Conservation (phyloP, 768 basidiomycete species). For the Termitomyces sp. region DNA sequence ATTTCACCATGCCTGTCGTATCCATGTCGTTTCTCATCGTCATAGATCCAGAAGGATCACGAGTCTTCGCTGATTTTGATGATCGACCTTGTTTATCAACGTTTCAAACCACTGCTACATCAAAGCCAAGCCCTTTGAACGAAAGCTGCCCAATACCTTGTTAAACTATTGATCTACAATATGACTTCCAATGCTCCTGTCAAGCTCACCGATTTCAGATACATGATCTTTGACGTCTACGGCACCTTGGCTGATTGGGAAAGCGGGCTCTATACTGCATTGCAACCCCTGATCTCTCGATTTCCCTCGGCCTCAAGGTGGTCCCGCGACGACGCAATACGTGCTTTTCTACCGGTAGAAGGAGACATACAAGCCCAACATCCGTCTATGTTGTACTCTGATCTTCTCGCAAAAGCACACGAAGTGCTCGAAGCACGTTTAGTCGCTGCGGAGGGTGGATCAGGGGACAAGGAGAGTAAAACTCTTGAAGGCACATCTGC, state of each 20-base stretch:
- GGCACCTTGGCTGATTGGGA: conserved; percentile 82
- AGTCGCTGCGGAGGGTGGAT: conserved; percentile 22
- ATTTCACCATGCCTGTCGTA: not conserved
- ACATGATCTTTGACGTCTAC: conserved; percentile 72
- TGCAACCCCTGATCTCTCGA: conserved; percentile 46
- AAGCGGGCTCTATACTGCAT: conserved; percentile 50
- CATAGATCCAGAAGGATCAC: not conserved
- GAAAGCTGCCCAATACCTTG: not conserved
- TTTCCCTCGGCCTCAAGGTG: conserved; percentile 35
- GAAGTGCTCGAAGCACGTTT: conserved; percentile 31
- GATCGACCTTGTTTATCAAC: not conserved
- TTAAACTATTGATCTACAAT: not conserved
- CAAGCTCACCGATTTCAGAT: conserved; percentile 41
- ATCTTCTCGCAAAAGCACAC: conserved; percentile 50
- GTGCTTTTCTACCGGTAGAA: conserved; percentile 49
- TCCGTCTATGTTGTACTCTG: conserved; percentile 54
- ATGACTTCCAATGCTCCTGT: not conserved
- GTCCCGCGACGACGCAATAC: conserved; percentile 46
- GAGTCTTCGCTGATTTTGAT: not conserved
- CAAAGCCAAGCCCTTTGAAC: not conserved
- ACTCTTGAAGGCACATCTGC: conserved; percentile 15
- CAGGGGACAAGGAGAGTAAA: conserved; percentile 1
- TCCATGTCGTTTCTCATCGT: not conserved
- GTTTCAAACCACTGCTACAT: not conserved
- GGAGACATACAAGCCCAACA: conserved; percentile 50